Percentiles rank a stretch among this genome's conserved stretches.
Evolutionary conservation across 2,329 filamentous ascomycete genomes (phyloP).

Genomic region (Fusarium armeniacum): DNA sequence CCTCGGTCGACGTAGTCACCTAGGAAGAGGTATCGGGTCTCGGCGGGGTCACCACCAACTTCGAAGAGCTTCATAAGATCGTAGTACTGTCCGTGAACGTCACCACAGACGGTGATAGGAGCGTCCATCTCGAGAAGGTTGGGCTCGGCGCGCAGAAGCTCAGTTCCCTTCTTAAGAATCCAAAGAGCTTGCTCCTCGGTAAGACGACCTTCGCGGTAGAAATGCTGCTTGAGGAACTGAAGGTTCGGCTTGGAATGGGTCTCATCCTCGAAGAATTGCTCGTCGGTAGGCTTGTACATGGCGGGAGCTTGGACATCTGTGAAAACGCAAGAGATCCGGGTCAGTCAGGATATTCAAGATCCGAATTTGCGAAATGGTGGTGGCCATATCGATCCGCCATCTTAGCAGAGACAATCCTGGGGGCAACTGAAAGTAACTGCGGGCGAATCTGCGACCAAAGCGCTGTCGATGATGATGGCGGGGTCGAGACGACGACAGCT

Average conservation of each 20-base stretch:
- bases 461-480: slow-evolving; percentile 40
- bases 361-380: neutral
- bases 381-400: neutral
- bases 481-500: slow-evolving; percentile 39
- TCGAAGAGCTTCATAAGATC: slow-evolving; percentile 99
- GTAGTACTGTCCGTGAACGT: slow-evolving; percentile 99
- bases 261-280: slow-evolving; percentile 92
- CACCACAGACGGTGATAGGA: slow-evolving; percentile 97
- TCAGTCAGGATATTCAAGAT: slow-evolving; percentile 35
- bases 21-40: slow-evolving; percentile 96
- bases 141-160: slow-evolving; percentile 89
- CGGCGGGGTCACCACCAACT: slow-evolving; percentile 94
- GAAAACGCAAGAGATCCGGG: slow-evolving; percentile 25
- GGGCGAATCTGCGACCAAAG: slow-evolving; percentile 34
- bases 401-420: neutral
- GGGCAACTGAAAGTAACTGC: slow-evolving; percentile 10
- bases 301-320: slow-evolving; percentile 97
- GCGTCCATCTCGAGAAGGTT: slow-evolving; percentile 99
- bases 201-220: slow-evolving; percentile 96
- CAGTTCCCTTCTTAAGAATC: slow-evolving; percentile 90
- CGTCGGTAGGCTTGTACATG: slow-evolving; percentile 90
- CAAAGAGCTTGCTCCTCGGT: slow-evolving; percentile 98
- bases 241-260: slow-evolving; percentile 92
- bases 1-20: slow-evolving; percentile 98
- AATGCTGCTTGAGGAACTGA: slow-evolving; percentile 95